Evolutionary conservation across 2,329 filamentous ascomycete species (phyloP).

Genomic region (Cladosporium sp.): DNA sequence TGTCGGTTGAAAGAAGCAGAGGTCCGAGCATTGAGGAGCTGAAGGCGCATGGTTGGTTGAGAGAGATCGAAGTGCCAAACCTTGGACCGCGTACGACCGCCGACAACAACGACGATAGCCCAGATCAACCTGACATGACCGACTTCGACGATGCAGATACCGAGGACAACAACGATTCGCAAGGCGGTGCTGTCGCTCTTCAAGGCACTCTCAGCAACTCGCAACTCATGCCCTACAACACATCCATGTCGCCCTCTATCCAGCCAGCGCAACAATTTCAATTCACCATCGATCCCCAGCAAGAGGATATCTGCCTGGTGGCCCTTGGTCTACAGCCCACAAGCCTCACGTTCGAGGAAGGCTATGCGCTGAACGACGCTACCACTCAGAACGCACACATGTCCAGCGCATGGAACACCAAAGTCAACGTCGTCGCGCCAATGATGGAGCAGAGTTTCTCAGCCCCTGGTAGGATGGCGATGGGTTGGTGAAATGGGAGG

Average conservation of each 20-base stretch:
- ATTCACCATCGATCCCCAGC: constrained; percentile 15
- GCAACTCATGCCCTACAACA: not conserved
- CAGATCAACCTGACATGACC: not conserved
- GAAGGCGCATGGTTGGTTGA: constrained; percentile 36
- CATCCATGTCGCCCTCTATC: not conserved
- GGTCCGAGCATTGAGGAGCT: constrained; percentile 53
- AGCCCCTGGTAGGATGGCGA: constrained; percentile 17
- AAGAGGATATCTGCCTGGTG: constrained; percentile 20
- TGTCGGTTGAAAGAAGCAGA: constrained; percentile 57
- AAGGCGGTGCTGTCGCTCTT: not conserved
- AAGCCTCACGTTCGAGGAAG: not conserved
- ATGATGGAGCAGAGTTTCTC: constrained; percentile 27
- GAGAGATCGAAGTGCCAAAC: constrained; percentile 50
- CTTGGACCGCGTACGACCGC: constrained; percentile 8
- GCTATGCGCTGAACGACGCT: not conserved
- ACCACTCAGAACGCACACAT: not conserved
- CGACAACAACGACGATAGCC: not conserved
- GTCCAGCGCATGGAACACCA: not conserved
- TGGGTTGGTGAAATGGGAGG: not conserved
- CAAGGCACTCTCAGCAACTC: not conserved
- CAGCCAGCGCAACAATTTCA: not conserved
- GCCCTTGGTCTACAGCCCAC: constrained; percentile 20
- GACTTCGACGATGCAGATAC: constrained; percentile 8
- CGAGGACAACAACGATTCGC: not conserved
- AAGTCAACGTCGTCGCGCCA: constrained; percentile 6